A percentile compares a stretch with the other conserved stretches of the same genome.
phyloP scores from a whole-genome alignment of 305 asterid species.

The Lippia alba region DNA sequence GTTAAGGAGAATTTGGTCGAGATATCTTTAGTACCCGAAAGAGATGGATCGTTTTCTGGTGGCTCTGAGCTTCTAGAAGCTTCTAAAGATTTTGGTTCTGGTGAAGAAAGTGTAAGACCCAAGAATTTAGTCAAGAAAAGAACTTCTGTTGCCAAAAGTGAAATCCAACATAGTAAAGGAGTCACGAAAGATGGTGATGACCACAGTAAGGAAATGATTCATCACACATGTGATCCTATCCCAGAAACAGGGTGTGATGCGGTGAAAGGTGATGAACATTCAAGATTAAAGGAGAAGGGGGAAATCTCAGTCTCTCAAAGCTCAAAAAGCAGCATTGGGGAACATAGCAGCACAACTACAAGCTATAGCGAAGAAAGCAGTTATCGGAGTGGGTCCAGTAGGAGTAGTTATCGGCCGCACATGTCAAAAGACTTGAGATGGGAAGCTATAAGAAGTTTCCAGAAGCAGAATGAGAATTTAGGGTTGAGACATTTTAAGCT shows the following conservation, averaged over 20 bases:
- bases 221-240: conserved; percentile 42
- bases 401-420: conserved; percentile 79
- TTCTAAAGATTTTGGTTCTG: conserved; percentile 41
- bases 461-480: conserved; percentile 66
- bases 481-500: conserved; percentile 75
- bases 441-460: conserved; percentile 76
- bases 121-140: conserved; percentile 50
- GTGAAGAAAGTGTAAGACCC: conserved; percentile 46
- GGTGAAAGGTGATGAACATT: conserved; percentile 52
- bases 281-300: conserved; percentile 68
- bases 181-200: conserved; percentile 29
- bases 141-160: conserved; percentile 35
- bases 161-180: conserved; percentile 39
- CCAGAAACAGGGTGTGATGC: conserved; percentile 45
- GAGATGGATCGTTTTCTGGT: conserved; percentile 34
- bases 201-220: conserved; percentile 34
- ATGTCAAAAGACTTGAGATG: conserved; percentile 90
- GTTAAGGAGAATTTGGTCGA: conserved; percentile 57
- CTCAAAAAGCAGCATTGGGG: conserved; percentile 88
- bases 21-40: conserved; percentile 67
- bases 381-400: conserved; percentile 65
- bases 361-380: conserved; percentile 87
- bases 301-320: conserved; percentile 65
- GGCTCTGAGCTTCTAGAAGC: conserved; percentile 40
- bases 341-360: conserved; percentile 60